Evolutionary conservation across 257 asterid species (phyloP).

Genomic region (Solanum acaule): DNA sequence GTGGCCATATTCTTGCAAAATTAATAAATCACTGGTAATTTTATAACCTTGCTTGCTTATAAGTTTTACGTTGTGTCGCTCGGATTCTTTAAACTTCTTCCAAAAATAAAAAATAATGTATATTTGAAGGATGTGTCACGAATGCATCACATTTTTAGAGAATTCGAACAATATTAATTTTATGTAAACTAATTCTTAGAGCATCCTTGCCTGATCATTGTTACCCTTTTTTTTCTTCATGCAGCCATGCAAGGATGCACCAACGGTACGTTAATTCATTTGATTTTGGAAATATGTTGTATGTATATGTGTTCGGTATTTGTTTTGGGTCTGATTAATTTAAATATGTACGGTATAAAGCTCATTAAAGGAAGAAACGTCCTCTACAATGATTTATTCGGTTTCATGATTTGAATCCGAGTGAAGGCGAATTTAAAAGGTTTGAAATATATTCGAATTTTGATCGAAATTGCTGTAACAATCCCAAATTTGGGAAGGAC

Average conservation of each 20-base stretch:
- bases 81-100: background rate
- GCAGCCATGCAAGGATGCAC: slow-evolving; percentile 78
- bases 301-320: too few species aligned
- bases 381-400: background rate
- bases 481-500: too few species aligned
- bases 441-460: too few species aligned
- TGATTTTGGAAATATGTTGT: background rate
- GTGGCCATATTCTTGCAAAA: slow-evolving; percentile 10
- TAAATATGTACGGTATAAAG: too few species aligned
- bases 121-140: background rate
- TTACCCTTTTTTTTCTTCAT: background rate
- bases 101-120: background rate
- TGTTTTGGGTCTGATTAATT: too few species aligned
- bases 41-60: background rate
- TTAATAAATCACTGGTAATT: background rate
- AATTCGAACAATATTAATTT: background rate
- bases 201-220: background rate
- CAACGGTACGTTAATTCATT: slow-evolving; percentile 53
- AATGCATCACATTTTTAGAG: background rate
- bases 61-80: background rate
- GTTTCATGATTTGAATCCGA: background rate
- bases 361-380: background rate
- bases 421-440: background rate
- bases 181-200: background rate
- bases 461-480: too few species aligned